Conservation (phyloP, 257 asterid species). For the Petunia axillaris region DNA sequence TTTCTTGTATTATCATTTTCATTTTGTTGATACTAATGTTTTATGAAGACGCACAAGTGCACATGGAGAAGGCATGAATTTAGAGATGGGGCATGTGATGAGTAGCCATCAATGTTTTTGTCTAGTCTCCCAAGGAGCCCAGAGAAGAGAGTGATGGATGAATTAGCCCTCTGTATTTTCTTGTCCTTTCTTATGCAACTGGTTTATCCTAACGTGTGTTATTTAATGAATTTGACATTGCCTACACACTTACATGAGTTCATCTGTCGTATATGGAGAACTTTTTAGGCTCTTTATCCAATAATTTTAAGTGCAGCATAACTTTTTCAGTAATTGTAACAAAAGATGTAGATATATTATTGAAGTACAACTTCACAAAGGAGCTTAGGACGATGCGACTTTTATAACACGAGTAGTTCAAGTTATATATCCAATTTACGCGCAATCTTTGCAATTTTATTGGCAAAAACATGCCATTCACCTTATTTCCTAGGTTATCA, state of each 20-base stretch:
- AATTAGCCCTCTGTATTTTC: slow-evolving; percentile 41
- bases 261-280: slow-evolving; percentile 7
- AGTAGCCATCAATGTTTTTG: slow-evolving; percentile 45
- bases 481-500: neutral
- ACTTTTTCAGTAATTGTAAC: neutral
- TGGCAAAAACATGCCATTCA: neutral
- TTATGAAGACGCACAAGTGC: slow-evolving; percentile 31
- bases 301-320: neutral
- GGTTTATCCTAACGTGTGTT: neutral
- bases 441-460: no score
- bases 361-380: neutral
- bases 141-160: slow-evolving; percentile 42
- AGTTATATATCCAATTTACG: no score
- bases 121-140: slow-evolving; percentile 26
- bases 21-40: neutral
- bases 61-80: slow-evolving; percentile 60
- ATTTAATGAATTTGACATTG: slow-evolving; percentile 7
- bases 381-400: neutral
- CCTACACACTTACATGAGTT: slow-evolving; percentile 2
- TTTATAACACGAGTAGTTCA: neutral
- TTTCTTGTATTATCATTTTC: neutral
- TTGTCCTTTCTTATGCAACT: slow-evolving; percentile 31
- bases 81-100: slow-evolving; percentile 51
- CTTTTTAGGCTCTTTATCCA: neutral
- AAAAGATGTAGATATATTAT: neutral